phyloP scores from a whole-genome alignment of 495 filamentous ascomycete genomes.

The Chlorociboria aeruginascens region DNA sequence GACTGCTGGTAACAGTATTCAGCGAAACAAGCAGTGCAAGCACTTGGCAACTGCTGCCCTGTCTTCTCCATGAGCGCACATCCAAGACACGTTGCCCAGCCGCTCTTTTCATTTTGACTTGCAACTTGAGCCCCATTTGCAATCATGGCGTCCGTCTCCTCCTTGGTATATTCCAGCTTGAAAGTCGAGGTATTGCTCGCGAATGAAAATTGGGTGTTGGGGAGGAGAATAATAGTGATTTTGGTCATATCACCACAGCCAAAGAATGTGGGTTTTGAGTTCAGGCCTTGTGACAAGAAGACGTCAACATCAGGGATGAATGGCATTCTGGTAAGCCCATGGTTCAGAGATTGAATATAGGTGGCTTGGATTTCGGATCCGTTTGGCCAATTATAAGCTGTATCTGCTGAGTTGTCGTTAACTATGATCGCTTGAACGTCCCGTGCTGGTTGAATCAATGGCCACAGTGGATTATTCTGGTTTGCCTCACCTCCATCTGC shows the following conservation, averaged over 20 bases:
- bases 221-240: slow-evolving; percentile 31
- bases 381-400: slow-evolving; percentile 28
- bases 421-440: slow-evolving; percentile 32
- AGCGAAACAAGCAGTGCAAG: slow-evolving; percentile 28
- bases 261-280: slow-evolving; percentile 31
- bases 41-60: slow-evolving; percentile 18
- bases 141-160: slow-evolving; percentile 29
- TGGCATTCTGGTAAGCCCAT: slow-evolving; percentile 26
- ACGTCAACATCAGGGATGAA: slow-evolving; percentile 24
- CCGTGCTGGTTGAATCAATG: slow-evolving; percentile 29
- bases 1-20: slow-evolving; percentile 22
- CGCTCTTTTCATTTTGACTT: slow-evolving; percentile 18
- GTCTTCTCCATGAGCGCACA: slow-evolving; percentile 31
- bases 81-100: slow-evolving; percentile 28
- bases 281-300: slow-evolving; percentile 27
- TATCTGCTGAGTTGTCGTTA: slow-evolving; percentile 34
- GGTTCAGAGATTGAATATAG: slow-evolving; percentile 24
- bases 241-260: slow-evolving; percentile 26
- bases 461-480: slow-evolving; percentile 36
- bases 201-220: slow-evolving; percentile 27
- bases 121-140: slow-evolving; percentile 28
- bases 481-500: slow-evolving; percentile 31
- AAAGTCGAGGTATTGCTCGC: slow-evolving; percentile 21
- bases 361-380: slow-evolving; percentile 29
- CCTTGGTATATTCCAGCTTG: slow-evolving; percentile 24